Evolutionary conservation across 2,329 filamentous ascomycete genomes (phyloP).

Genomic region (Penicillium sp.): DNA sequence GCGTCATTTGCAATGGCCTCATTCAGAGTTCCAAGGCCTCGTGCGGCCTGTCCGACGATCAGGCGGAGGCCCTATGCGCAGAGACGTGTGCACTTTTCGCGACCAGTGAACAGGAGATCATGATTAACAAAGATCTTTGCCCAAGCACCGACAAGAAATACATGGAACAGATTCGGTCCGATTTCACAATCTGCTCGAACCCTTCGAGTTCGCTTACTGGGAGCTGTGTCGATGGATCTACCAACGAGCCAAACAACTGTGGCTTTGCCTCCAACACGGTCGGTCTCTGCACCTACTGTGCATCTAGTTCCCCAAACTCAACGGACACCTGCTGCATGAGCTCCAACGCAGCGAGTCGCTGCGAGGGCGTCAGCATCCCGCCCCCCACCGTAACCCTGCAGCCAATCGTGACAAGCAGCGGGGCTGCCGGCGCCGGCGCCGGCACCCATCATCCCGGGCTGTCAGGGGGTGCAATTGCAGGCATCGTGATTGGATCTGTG

Average conservation of each 20-base stretch:
- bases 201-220: slow-evolving; percentile 73
- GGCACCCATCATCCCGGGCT: slow-evolving; percentile 47
- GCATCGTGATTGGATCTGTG: slow-evolving; percentile 78
- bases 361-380: slow-evolving; percentile 72
- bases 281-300: slow-evolving; percentile 84
- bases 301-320: slow-evolving; percentile 75
- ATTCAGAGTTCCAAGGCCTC: slow-evolving; percentile 76
- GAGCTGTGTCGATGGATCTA: slow-evolving; percentile 67
- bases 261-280: slow-evolving; percentile 68
- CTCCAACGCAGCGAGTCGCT: slow-evolving; percentile 68
- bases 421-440: slow-evolving; percentile 41
- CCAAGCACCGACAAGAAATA: slow-evolving; percentile 61
- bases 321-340: slow-evolving; percentile 94
- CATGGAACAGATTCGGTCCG: slow-evolving; percentile 74
- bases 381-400: slow-evolving; percentile 56
- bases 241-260: slow-evolving; percentile 82
- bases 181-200: slow-evolving; percentile 84
- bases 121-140: slow-evolving; percentile 70
- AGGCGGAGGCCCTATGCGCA: slow-evolving; percentile 75
- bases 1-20: slow-evolving; percentile 87
- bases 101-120: slow-evolving; percentile 80
- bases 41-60: slow-evolving; percentile 62
- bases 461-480: slow-evolving; percentile 83
- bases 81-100: slow-evolving; percentile 68
- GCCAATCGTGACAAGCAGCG: slow-evolving; percentile 59